Conservation (phyloP, 1,139 yeast species). For the Saccharomycopsis crataegensis region DNA sequence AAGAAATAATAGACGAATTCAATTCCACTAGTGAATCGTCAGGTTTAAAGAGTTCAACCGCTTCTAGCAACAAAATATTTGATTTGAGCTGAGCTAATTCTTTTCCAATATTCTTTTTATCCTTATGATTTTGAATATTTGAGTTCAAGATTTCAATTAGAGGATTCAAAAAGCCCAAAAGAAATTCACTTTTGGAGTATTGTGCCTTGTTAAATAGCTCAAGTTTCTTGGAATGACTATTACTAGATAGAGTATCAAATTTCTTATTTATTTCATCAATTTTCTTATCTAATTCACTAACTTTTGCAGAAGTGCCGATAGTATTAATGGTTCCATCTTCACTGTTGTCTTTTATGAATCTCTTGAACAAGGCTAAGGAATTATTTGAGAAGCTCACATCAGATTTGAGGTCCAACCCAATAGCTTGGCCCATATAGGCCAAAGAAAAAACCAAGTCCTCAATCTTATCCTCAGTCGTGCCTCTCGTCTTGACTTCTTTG, state of each 20-base stretch:
- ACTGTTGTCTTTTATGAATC: background rate
- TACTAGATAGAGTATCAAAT: background rate
- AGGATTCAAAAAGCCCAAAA: background rate
- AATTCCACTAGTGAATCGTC: background rate
- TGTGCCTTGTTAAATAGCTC: background rate
- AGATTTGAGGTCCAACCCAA: background rate
- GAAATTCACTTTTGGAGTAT: background rate
- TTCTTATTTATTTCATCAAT: background rate
- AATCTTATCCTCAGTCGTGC: background rate
- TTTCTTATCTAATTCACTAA: background rate
- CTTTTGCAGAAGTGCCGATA: background rate
- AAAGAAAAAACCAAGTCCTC: background rate
- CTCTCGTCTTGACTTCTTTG: background rate
- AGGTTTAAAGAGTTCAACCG: background rate
- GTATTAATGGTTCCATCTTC: background rate
- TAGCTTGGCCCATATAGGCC: background rate
- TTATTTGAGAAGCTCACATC: background rate
- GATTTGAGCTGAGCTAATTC: background rate
- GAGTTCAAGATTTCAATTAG: background rate
- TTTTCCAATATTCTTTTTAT: background rate
- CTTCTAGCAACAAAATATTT: background rate
- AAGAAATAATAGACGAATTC: background rate
- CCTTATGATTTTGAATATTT: background rate
- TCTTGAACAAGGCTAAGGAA: no score
- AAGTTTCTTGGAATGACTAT: background rate